phyloP scores from a whole-genome alignment of 2,329 filamentous ascomycete genomes.

The Incumbomyces lentus region DNA sequence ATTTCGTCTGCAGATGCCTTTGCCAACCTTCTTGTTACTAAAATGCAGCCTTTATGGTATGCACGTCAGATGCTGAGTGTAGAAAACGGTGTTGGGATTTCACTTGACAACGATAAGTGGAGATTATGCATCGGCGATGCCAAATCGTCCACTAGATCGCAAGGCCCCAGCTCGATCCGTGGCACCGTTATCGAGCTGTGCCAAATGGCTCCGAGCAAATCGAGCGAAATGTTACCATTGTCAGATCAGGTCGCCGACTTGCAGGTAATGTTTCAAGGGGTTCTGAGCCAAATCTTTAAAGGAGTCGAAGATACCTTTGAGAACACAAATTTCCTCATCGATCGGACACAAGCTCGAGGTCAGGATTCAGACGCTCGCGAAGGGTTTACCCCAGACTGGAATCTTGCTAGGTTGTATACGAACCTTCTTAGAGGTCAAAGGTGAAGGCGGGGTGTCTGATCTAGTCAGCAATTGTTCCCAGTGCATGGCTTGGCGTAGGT shows the following conservation, averaged over 20 bases:
- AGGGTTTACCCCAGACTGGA: slow-evolving; percentile 7
- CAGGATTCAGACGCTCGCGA: background rate
- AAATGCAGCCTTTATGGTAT: slow-evolving; percentile 19
- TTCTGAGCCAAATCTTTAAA: slow-evolving; percentile 13
- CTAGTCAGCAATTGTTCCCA: no score
- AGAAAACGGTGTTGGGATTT: slow-evolving; percentile 15
- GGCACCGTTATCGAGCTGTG: slow-evolving; percentile 16
- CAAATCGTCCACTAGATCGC: slow-evolving; percentile 11
- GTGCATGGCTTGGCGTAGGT: no score
- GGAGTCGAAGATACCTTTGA: slow-evolving; percentile 11
- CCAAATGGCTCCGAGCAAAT: background rate
- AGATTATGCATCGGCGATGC: slow-evolving; percentile 19
- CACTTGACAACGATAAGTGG: slow-evolving; percentile 12
- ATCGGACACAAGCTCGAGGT: slow-evolving; percentile 5
- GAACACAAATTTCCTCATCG: slow-evolving; percentile 9
- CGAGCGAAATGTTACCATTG: background rate
- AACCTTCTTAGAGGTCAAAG: slow-evolving; percentile 12
- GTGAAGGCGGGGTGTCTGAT: background rate
- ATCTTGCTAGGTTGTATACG: slow-evolving; percentile 16
- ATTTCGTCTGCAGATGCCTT: slow-evolving; percentile 13
- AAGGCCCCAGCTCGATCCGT: slow-evolving; percentile 11
- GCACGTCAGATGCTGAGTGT: slow-evolving; percentile 16
- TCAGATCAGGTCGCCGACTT: slow-evolving; percentile 11
- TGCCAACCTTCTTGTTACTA: slow-evolving; percentile 16
- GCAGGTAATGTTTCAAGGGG: slow-evolving; percentile 11